Conservation (phyloP, 148 eudicot genomes). For the Salicornia ramosissima region DNA sequence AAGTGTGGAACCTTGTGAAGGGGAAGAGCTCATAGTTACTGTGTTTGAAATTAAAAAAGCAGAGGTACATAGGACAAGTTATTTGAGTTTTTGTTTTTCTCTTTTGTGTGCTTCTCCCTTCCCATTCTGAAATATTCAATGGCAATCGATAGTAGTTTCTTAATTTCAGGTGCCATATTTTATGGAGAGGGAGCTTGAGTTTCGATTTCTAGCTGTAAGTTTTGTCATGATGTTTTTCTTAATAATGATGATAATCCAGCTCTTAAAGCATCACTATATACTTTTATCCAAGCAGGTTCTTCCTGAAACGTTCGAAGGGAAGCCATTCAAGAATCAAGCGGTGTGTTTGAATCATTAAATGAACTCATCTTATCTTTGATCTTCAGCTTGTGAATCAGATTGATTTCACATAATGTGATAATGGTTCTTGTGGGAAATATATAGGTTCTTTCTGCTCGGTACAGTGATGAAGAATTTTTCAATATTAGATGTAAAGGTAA, state of each 20-base stretch:
- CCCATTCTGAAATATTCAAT: background rate
- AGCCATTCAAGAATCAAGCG: slow-evolving; percentile 54
- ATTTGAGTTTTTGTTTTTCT: background rate
- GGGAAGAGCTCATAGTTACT: slow-evolving; percentile 73
- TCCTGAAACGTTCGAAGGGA: slow-evolving; percentile 72
- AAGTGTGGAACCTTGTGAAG: slow-evolving; percentile 87
- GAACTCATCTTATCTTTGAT: slow-evolving; percentile 4
- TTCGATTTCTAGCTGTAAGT: slow-evolving; percentile 89
- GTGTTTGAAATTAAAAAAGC: slow-evolving; percentile 71
- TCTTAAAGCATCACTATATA: background rate
- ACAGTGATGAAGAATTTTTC: slow-evolving; percentile 81
- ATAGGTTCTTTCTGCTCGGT: slow-evolving; percentile 81
- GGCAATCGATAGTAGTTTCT: background rate
- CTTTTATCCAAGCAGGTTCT: slow-evolving; percentile 42
- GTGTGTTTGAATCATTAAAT: slow-evolving; percentile 34
- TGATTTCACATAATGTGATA: background rate
- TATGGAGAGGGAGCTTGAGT: slow-evolving; percentile 86
- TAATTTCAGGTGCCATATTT: slow-evolving; percentile 72
- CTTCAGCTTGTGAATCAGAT: background rate
- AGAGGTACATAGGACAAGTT: slow-evolving; percentile 47
- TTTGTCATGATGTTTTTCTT: slow-evolving; percentile 7
- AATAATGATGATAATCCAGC: slow-evolving; percentile 4
- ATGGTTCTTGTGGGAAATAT: slow-evolving; percentile 5
- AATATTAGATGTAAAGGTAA: slow-evolving; percentile 74
- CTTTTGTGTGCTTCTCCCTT: background rate